Base-by-base conservation (phyloP, 768 basidiomycete species). In the Termitomyces eurrhizus region DNA sequence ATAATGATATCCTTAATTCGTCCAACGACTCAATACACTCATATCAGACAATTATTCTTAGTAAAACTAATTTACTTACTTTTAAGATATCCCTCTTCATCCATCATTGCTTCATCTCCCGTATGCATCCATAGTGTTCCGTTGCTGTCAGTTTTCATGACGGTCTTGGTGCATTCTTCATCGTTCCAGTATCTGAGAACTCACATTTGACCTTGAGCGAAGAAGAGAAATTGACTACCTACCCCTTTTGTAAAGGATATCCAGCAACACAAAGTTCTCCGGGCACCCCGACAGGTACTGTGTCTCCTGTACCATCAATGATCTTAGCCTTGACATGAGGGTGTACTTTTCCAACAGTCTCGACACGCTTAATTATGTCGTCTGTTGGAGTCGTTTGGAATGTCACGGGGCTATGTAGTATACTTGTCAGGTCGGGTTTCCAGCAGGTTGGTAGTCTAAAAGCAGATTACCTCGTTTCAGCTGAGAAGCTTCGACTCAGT, bases 1-100 rank as follows among this genome's bases (percentile, higher is more conserved):
- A 93, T 93, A 65, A 93, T 92, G 56, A 93, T 83, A 69, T 93
- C 92, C 84, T 93, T 93, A 57, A 86, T 87, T 60, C 91, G 78
- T 49, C 90, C 87, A 51, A 92, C 90, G 58, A 93, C 91, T 93
- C 46, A 14, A 56, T 48, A 37, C 39, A 53, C 9, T 52, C 60
- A 21, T 52, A 51, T 51, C 35, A 36, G n/a, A 62, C 36, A 53
- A 21, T n/a, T 18, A 35, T 9, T 45, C 18, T 4, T 21, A 33
- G 11, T 41, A 18, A 36, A 8, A 51, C 14, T 8, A n/a, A 21
- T 9, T 9, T 0, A 75, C 86, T 61, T 65, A 91, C 92, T 85
- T 65, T 74, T 73, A 21, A 93, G 70, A 72, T 93, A 93, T 1
- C 92, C 92, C 56, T 93, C 87, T 56, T 87, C 83, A 64, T 94